Conservation (phyloP, 2,329 filamentous ascomycete genomes). For the Penicillium sp. region DNA sequence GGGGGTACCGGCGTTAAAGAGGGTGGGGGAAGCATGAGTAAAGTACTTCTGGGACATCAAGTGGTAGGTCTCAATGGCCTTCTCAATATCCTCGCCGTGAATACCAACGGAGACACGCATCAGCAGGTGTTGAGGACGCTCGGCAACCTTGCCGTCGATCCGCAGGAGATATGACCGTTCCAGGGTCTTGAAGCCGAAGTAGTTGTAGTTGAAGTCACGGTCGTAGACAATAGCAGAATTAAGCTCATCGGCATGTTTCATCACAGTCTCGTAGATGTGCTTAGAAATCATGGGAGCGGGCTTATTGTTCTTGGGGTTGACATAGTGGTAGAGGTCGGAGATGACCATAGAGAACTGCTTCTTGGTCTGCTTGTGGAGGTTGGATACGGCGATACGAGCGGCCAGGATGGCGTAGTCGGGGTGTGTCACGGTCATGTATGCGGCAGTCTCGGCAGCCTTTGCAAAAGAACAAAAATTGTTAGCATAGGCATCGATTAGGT, state of each 20-base stretch:
- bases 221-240: constrained; percentile 99
- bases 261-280: constrained; percentile 83
- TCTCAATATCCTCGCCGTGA: constrained; percentile 90
- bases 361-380: constrained; percentile 99
- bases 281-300: constrained; percentile 91
- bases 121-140: constrained; percentile 98
- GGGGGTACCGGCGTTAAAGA: constrained; percentile 96
- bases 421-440: constrained; percentile 99
- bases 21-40: constrained; percentile 93
- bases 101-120: constrained; percentile 99
- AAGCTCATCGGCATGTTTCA: constrained; percentile 93
- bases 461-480: constrained; percentile 25
- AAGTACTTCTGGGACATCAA: constrained; percentile 99
- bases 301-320: constrained; percentile 86
- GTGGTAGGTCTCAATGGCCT: constrained; percentile 95
- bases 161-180: constrained; percentile 97
- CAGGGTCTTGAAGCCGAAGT: constrained; percentile 98
- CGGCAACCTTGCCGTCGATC: constrained; percentile 90
- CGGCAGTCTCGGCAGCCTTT: constrained; percentile 94
- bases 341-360: constrained; percentile 98
- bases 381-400: constrained; percentile 96
- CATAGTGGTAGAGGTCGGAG: constrained; percentile 86
- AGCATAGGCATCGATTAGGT: constrained; percentile 3
- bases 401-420: constrained; percentile 98
- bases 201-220: constrained; percentile 99